Percentiles rank a stretch among this genome's conserved stretches.
Evolutionary conservation across 2,329 filamentous ascomycete species (phyloP).

Genomic region (Colletotrichum sp.): DNA sequence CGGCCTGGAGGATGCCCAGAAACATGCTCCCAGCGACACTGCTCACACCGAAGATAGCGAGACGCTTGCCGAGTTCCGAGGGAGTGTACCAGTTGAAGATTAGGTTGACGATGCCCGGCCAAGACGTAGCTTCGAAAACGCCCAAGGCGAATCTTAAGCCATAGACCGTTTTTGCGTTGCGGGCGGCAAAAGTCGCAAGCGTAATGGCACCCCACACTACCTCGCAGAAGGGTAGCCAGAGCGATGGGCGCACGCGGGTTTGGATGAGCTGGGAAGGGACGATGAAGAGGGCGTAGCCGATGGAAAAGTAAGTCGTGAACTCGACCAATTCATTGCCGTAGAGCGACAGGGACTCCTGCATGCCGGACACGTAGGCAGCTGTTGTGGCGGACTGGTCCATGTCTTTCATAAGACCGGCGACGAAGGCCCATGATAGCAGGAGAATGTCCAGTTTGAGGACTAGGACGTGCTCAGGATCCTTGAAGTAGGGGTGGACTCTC

Average conservation of each 20-base stretch:
- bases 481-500: slow-evolving; percentile 33
- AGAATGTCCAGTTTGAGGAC: slow-evolving; percentile 33
- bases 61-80: slow-evolving; percentile 54
- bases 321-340: slow-evolving; percentile 28
- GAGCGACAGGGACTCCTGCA: slow-evolving; percentile 28
- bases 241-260: slow-evolving; percentile 45
- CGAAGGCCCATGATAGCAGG: slow-evolving; percentile 18
- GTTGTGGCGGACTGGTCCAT: slow-evolving; percentile 33
- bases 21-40: slow-evolving; percentile 59
- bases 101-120: slow-evolving; percentile 46
- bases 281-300: slow-evolving; percentile 28
- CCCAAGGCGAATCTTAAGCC: slow-evolving; percentile 47
- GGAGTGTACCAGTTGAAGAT: slow-evolving; percentile 49
- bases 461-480: slow-evolving; percentile 29
- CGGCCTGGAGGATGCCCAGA: slow-evolving; percentile 61
- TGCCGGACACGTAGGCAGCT: slow-evolving; percentile 28
- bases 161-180: slow-evolving; percentile 35
- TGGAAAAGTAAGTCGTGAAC: slow-evolving; percentile 24
- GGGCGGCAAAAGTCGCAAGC: not conserved
- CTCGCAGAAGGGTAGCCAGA: slow-evolving; percentile 47
- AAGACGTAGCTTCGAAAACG: slow-evolving; percentile 42
- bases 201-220: slow-evolving; percentile 14
- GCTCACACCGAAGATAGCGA: slow-evolving; percentile 51
- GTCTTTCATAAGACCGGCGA: slow-evolving; percentile 28
- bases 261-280: slow-evolving; percentile 34